Percentiles rank a stretch among this genome's conserved stretches.
These are phyloP conservation scores for Aspergillus brunneoviolaceus DNA, from an alignment of 2,329 filamentous ascomycete species.

Conservation along the genomic window DNA sequence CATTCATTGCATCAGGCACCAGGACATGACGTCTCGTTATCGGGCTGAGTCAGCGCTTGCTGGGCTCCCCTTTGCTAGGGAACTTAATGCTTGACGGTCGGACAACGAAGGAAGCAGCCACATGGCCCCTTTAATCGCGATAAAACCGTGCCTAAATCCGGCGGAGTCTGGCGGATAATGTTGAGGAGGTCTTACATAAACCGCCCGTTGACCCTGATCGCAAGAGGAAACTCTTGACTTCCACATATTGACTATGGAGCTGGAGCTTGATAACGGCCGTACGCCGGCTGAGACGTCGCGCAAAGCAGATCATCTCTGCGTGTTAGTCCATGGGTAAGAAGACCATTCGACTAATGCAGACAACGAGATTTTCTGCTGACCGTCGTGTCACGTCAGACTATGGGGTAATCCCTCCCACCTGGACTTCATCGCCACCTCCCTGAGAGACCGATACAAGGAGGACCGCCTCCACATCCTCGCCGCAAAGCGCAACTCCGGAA, in stretches of 20 bases:
- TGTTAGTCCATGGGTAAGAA: constrained; percentile 61
- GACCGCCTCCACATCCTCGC: constrained; percentile 57
- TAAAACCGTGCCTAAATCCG: not conserved
- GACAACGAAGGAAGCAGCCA: constrained; percentile 1
- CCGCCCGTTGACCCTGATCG: not conserved
- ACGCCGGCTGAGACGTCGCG: constrained; percentile 7
- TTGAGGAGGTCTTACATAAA: not conserved
- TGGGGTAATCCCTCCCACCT: constrained; percentile 63
- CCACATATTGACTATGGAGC: not conserved
- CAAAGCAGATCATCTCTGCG: constrained; percentile 55
- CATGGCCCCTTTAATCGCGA: not conserved
- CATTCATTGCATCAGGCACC: not conserved
- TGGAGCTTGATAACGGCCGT: constrained; percentile 7
- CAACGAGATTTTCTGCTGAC: not conserved
- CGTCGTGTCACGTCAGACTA: constrained; percentile 40
- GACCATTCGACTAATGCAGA: not conserved
- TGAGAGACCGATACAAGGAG: constrained; percentile 51
- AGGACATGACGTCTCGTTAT: constrained; percentile 4
- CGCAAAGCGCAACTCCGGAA: constrained; percentile 57
- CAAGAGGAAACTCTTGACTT: not conserved
- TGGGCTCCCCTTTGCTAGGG: not conserved
- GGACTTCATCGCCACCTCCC: constrained; percentile 52
- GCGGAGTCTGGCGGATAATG: not conserved
- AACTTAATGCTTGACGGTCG: not conserved
- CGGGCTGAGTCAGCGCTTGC: constrained; percentile 3